Conservation (phyloP, 169 alveolate genomes). For the Plasmodium ovale region DNA sequence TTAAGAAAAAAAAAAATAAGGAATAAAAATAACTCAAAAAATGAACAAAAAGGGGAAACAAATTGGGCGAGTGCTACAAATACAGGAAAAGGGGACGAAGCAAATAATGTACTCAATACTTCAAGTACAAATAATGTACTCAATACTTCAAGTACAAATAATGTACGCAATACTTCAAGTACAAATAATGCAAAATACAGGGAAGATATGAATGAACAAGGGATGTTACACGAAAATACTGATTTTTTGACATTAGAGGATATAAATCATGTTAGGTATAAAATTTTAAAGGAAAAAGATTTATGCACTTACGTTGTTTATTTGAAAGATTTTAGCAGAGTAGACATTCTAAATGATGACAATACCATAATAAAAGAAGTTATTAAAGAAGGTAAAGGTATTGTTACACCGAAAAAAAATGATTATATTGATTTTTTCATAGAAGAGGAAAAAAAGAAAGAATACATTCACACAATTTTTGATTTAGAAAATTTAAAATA, state of each 20-base stretch:
- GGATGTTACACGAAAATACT: background rate
- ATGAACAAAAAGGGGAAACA: background rate
- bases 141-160: background rate
- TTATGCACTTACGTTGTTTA: slow-evolving; percentile 68
- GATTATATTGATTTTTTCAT: slow-evolving; percentile 68
- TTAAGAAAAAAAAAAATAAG: slow-evolving; percentile 19
- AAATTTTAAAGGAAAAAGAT: slow-evolving; percentile 46
- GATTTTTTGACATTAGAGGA: slow-evolving; percentile 24
- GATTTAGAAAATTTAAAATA: slow-evolving; percentile 71
- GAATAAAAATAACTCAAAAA: background rate
- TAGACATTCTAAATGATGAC: slow-evolving; percentile 66
- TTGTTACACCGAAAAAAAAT: slow-evolving; percentile 73
- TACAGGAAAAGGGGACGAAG: background rate
- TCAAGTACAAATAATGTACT: too few species aligned
- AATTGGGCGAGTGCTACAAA: background rate
- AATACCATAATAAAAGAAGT: slow-evolving; percentile 71
- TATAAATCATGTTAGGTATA: slow-evolving; percentile 45
- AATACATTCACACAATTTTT: slow-evolving; percentile 57
- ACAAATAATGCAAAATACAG: background rate
- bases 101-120: too few species aligned
- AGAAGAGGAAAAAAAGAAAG: slow-evolving; percentile 42
- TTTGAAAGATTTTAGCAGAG: slow-evolving; percentile 66
- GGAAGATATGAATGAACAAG: background rate
- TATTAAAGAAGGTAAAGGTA: slow-evolving; percentile 63
- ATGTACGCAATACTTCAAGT: background rate